Percentiles rank a stretch among this genome's conserved stretches.
These are phyloP conservation scores for Penicillium sp. DNA, from an alignment of 2,329 filamentous ascomycete genomes.

Conservation along the genomic window DNA sequence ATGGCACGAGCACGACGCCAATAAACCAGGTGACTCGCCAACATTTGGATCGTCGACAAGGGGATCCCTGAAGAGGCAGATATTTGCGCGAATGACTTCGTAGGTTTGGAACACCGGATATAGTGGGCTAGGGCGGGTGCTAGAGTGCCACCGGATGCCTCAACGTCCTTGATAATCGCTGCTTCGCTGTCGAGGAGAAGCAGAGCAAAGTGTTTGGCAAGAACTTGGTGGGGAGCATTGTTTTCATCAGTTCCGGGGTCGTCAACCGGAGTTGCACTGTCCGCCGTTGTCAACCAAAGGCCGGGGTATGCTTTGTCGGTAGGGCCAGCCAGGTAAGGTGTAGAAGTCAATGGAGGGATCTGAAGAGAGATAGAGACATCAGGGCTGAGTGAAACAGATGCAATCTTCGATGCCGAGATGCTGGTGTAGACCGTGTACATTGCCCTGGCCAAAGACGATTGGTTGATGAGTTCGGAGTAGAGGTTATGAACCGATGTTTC, in stretches of 20 bases:
- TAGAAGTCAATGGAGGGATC: slow-evolving; percentile 65
- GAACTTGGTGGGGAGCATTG: slow-evolving; percentile 52
- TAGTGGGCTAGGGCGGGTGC: slow-evolving; percentile 77
- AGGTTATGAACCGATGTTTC: slow-evolving; percentile 40
- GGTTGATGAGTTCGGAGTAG: slow-evolving; percentile 52
- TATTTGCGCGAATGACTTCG: slow-evolving; percentile 72
- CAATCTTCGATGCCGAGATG: slow-evolving; percentile 82
- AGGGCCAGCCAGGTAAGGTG: slow-evolving; percentile 70
- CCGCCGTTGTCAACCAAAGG: slow-evolving; percentile 84
- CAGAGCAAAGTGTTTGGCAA: slow-evolving; percentile 85
- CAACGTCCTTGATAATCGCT: slow-evolving; percentile 70
- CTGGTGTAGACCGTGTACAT: slow-evolving; percentile 81
- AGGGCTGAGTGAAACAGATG: slow-evolving; percentile 74
- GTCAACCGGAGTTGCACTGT: slow-evolving; percentile 73
- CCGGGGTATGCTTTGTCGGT: slow-evolving; percentile 71
- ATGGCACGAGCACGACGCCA: slow-evolving; percentile 93
- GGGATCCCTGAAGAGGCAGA: slow-evolving; percentile 65
- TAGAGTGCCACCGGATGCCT: slow-evolving; percentile 72
- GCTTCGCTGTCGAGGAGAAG: slow-evolving; percentile 82
- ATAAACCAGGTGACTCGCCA: slow-evolving; percentile 91
- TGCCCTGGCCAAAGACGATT: slow-evolving; percentile 77
- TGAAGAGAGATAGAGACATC: slow-evolving; percentile 63
- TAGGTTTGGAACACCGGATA: slow-evolving; percentile 61
- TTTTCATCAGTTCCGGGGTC: slow-evolving; percentile 61
- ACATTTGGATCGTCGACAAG: slow-evolving; percentile 77